Base-by-base conservation (phyloP, 73 alveolate genomes). In the Tetrahymena malaccensis region DNA sequence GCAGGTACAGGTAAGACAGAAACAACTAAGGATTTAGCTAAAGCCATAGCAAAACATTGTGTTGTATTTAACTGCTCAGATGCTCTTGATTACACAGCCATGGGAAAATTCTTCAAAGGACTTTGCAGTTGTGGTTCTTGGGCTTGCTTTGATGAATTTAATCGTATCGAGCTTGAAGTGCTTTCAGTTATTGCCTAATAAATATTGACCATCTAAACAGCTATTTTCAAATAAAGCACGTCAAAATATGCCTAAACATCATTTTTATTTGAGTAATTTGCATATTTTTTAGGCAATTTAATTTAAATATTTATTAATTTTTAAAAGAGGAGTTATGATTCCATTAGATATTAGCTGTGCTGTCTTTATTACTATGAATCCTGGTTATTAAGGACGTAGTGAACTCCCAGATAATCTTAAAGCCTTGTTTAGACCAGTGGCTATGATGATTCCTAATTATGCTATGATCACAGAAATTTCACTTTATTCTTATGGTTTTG, bases 111-210 rank as follows among this genome's bases (percentile, higher is more conserved):
- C 97, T 98, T 98, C 96, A 98, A 97, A 94, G 99, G 99, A 34
- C 96, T 98, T 11, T 99, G 98, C 1, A 96, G 98, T 94, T 98
- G 99, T 96, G 99, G 99, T 27, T 96, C 97, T 84, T 99, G 99
- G 99, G 99, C 99, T 11, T 99, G 99, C 94, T 99, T 99, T 85
- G 99, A 99, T 97, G 99, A 99, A 94, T 99, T 99, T 95, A 99
- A 99, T 96, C 96, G 99, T 96, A 98, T 99, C 93, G 99, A 98
- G 94, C 97, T 98, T 43, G 99, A 99, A 96, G 99, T 99, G 10
- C 98, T 99, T n/a, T 98, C 99, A 31, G 99, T 99, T 93, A 98
- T 98, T 96, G 99, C 99, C 0, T 97, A 98, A 94, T 98, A 99
- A 94, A 98, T 99, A 43, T 96, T 98, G 27, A 97, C 98, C 10